Percentiles rank a stretch among this genome's conserved stretches.
These are phyloP conservation scores for Thielaviopsis populi DNA, from an alignment of 2,329 filamentous ascomycete genomes.

Conservation along the genomic window DNA sequence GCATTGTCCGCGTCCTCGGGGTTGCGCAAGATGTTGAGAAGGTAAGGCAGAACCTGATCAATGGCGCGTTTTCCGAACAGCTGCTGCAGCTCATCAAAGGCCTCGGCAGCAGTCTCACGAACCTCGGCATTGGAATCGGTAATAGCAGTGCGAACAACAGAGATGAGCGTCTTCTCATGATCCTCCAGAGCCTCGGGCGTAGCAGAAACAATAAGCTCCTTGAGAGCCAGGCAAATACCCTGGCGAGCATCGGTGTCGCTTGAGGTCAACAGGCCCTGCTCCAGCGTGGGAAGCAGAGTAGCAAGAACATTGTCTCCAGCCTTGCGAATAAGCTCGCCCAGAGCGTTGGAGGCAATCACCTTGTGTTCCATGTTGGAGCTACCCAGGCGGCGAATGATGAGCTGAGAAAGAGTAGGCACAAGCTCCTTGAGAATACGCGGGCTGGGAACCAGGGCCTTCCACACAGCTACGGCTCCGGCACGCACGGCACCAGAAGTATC, in stretches of 20 bases:
- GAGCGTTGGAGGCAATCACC: constrained; percentile 90
- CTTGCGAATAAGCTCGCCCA: constrained; percentile 93
- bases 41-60: constrained; percentile 84
- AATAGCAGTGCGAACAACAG: constrained; percentile 81
- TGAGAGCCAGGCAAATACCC: constrained; percentile 90
- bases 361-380: constrained; percentile 98
- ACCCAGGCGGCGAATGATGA: constrained; percentile 84
- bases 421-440: constrained; percentile 89
- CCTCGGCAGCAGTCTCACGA: constrained; percentile 87
- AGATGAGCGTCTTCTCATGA: constrained; percentile 88
- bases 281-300: constrained; percentile 75
- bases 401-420: constrained; percentile 82
- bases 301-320: constrained; percentile 87
- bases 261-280: constrained; percentile 76
- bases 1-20: constrained; percentile 85
- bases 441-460: constrained; percentile 91
- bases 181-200: constrained; percentile 80
- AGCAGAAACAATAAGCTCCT: constrained; percentile 82
- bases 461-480: constrained; percentile 77
- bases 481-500: constrained; percentile 89
- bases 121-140: constrained; percentile 84
- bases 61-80: constrained; percentile 88
- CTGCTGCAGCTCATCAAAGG: constrained; percentile 88
- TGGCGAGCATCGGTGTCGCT: constrained; percentile 88
- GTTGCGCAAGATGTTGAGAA: constrained; percentile 75